Base-by-base conservation (phyloP, 352 stramenopile genomes). In the Phytophthora pini region DNA sequence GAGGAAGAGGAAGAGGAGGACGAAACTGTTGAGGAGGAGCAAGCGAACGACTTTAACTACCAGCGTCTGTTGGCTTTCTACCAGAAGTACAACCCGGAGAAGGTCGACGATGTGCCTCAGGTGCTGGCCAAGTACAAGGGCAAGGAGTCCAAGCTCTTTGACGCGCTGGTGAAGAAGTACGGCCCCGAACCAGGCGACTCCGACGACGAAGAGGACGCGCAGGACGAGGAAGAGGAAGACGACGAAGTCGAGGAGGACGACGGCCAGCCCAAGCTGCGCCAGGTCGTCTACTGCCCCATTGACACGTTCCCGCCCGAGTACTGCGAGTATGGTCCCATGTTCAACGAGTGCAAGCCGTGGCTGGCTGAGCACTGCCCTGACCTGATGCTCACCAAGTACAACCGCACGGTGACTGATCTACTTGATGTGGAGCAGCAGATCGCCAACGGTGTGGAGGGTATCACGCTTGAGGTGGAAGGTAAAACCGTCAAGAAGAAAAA, bases 271-370 rank as follows among this genome's bases (percentile, higher is more conserved):
- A 88, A 91, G 75, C 70, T 87, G 26, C 78, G 79, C 53, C 72
- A 66, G 11, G 79, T 95, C n/a, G 44, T 84, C 17, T 95, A 95
- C 70, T 95, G 87, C 49, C 87, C 87, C n/a, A 82, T 95, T 50
- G 87, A 95, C 65, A 88, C 86, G 56, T 72, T 95, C 32, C 87
- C 87, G 53, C 70, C 87, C 27, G 87, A 95, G 73, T 95, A 93
- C 73, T 95, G 87, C 63, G 87, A 95, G 58, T 95, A 94, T 59
- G 85, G 87, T 32, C 81, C 87, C 27, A 82, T 91, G 72, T 95
- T 95, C 66, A 79, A 93, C 48, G 84, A 95, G 65, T 92, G 80
- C 69, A 93, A 93, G 73, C 79, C 80, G 20, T 95, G 87, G 87
- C 65, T 95, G 20, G 84, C 72, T 1, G 87, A 90, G 61, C 56